Base-by-base conservation (phyloP, 129 eudicot species). In the Artemisia tridentata region DNA sequence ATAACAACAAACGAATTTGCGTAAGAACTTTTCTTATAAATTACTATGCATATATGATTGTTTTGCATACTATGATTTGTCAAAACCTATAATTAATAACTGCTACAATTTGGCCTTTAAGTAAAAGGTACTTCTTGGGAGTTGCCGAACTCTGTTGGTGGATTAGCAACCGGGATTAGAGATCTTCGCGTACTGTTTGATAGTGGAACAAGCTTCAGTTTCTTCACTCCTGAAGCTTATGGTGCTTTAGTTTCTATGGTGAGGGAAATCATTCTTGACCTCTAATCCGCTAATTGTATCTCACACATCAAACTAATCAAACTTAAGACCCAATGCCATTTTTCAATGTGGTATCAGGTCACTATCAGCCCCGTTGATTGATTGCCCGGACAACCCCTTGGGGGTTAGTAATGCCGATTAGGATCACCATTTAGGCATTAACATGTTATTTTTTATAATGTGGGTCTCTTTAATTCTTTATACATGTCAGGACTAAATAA, bases 141-240 rank as follows among this genome's bases (percentile, higher is more conserved):
- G 8, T 27, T 13, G 67, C 48, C 14, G 23, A 62, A 19, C 67
- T 62, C 47, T 62, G 47, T 62, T 62, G 67, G 21, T n/a, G 67
- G 49, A 34, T 4, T 31, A 34, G 16, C 19, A 62, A 62, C 49
- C 5, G 67, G 23, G 13, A 31, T 14, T 14, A 31, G 1, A 62
- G 67, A 34, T 27, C 67, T 62, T 11, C 20, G 21, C 48, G 16
- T 62, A 62, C 6, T 62, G 45, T 62, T 62, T 29, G 67, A 62
- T 31, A 27, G 67, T 31, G 67, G 31, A 29, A 12, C 47, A 9
- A 34, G 49, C 47, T 62, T 27, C 7, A 62, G 31, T 62, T 62
- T 13, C 67, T 31, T 62, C 6, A 13, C 13, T 62, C 67, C 18
- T 62, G 21, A 62, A 62, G 47, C 67, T 62, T 31, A 29, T 10